A percentile compares a stretch with the other conserved stretches of the same genome.
These are phyloP conservation scores for Pseudoscleropodium purum DNA, from an alignment of 225 moss, liverwort and hornwort species.

Conservation along the genomic window DNA sequence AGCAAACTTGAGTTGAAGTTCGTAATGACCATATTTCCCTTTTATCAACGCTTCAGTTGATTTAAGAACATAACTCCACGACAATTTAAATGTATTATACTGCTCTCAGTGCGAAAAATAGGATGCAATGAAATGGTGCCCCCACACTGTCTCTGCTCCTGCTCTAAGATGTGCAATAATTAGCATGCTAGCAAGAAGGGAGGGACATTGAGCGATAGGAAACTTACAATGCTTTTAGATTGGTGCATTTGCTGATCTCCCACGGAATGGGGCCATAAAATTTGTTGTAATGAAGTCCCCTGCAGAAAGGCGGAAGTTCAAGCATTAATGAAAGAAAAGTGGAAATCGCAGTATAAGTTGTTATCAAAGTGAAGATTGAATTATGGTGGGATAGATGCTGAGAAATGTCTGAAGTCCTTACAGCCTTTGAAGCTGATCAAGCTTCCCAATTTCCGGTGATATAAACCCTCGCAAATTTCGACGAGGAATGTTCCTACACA, in stretches of 20 bases:
- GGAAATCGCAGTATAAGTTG: background rate
- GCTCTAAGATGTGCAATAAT: background rate
- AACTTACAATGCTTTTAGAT: constrained; percentile 64
- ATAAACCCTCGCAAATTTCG: constrained; percentile 66
- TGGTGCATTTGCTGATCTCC: constrained; percentile 51
- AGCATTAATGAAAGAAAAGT: background rate
- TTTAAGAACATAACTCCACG: background rate
- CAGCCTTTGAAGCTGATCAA: constrained; percentile 63
- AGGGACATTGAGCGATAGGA: background rate
- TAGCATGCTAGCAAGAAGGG: background rate
- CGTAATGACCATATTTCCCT: background rate
- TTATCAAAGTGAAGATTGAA: background rate
- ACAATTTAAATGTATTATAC: background rate
- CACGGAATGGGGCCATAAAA: constrained; percentile 68
- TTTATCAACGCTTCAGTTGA: background rate
- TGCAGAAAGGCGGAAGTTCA: constrained; percentile 6
- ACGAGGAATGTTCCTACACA: constrained; percentile 60
- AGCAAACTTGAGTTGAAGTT: background rate
- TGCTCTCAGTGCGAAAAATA: background rate
- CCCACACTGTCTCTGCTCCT: background rate
- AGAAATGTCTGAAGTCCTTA: constrained; percentile 20
- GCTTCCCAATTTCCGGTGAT: constrained; percentile 76
- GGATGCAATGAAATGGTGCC: background rate
- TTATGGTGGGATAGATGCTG: background rate
- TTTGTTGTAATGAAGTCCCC: constrained; percentile 73